Evolutionary conservation across 345 rosid genomes (phyloP).

Genomic region (Salix koriyanagi): DNA sequence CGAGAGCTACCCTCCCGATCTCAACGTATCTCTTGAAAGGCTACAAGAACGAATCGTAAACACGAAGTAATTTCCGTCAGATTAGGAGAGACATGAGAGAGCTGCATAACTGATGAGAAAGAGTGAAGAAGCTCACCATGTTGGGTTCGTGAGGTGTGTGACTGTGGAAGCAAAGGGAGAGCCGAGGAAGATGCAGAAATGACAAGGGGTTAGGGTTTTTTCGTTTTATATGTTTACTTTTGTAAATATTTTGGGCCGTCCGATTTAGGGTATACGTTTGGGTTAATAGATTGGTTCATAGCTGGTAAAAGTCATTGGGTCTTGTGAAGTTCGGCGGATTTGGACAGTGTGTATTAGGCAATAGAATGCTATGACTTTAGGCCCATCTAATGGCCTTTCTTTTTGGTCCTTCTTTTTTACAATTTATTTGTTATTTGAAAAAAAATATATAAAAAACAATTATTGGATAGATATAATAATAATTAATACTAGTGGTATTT

Average conservation of each 20-base stretch:
- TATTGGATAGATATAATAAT: no score
- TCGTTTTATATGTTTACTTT: background rate
- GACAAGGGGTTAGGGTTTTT: constrained; percentile 22
- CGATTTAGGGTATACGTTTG: constrained; percentile 21
- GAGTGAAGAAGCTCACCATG: constrained; percentile 30
- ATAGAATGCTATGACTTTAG: no score
- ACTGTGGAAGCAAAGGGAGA: background rate
- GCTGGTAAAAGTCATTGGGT: background rate
- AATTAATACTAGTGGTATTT: no score
- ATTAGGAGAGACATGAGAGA: background rate
- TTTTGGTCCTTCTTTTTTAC: no score
- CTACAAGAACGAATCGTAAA: constrained; percentile 22
- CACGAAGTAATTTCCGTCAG: background rate
- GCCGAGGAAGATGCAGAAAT: background rate
- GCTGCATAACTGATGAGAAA: background rate
- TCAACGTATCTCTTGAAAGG: constrained; percentile 88
- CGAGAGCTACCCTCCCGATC: constrained; percentile 85
- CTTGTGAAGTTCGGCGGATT: background rate
- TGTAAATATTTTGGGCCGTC: constrained; percentile 14
- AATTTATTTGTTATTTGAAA: no score
- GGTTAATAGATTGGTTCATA: background rate
- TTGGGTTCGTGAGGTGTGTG: constrained; percentile 1
- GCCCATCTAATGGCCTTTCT: no score
- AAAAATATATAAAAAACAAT: no score
- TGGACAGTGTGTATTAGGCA: background rate